Conservation (phyloP, 2,329 filamentous ascomycete species). For the Alternaria sp. region DNA sequence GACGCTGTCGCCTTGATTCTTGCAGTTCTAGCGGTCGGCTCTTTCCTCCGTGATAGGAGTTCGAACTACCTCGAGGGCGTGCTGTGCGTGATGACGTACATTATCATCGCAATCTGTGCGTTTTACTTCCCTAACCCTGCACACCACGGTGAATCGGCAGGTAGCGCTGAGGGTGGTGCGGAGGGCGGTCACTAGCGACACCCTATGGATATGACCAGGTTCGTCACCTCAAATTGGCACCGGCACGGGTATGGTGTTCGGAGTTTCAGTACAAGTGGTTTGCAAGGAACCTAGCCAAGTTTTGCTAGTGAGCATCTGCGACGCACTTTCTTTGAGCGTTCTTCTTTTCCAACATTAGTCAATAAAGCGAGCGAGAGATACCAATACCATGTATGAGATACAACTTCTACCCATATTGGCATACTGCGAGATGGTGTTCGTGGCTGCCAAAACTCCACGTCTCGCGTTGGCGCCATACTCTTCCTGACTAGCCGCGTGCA, state of each 20-base stretch:
- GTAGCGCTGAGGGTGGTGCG: not conserved
- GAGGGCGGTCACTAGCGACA: conserved; percentile 12
- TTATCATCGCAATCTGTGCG: conserved; percentile 68
- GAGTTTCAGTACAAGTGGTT: not conserved
- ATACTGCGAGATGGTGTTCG: not conserved
- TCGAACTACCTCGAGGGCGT: conserved; percentile 89
- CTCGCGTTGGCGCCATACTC: not conserved
- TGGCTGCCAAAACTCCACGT: not conserved
- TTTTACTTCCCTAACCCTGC: conserved; percentile 68
- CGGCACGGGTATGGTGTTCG: conserved; percentile 5
- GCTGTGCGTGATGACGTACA: conserved; percentile 75
- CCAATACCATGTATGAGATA: conserved; percentile 1
- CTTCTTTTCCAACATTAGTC: conserved; percentile 6
- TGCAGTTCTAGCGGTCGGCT: conserved; percentile 84
- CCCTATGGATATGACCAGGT: not conserved
- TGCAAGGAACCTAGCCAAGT: not conserved
- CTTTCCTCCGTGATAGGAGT: conserved; percentile 87
- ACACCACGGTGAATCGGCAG: conserved; percentile 25
- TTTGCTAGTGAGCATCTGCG: conserved; percentile 17
- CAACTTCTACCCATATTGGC: not conserved
- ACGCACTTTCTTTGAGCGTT: conserved; percentile 12
- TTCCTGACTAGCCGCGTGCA: conserved; percentile 7
- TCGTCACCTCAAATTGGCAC: not conserved
- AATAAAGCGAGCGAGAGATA: conserved; percentile 30
- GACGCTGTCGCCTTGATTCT: conserved; percentile 83